Evolutionary conservation across 768 basidiomycete species (phyloP), one percentile per base, ranked within the genome.

Genomic region (Mycena sanguinolenta): DNA sequence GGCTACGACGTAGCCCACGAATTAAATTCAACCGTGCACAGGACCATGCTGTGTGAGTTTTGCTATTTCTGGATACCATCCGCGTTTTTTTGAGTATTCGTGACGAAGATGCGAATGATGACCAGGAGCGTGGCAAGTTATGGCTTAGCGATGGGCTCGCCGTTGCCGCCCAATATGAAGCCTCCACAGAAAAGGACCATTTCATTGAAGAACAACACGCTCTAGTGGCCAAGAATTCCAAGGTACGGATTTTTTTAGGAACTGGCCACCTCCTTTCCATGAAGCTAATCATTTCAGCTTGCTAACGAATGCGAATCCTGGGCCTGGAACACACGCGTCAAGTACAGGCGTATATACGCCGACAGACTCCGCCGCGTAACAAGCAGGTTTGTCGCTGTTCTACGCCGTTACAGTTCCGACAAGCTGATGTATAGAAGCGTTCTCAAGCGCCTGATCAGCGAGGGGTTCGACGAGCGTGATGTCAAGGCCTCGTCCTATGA

Each of bases 381-480:
- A 5, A n/a, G 10, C 8, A 64, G 63, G 63, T 64, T 13, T 19
- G 32, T 16, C 17, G 3, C n/a, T 13, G 17, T n/a, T 32, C 3
- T 12, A 1, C 3, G 5, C 14, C 30, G 3, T 9, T 50, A 9
- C 32, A 1, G 2, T 25, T 9, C 32, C n/a, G n/a, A n/a, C 17
- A 28, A 34, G 54, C 52, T 64, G 27, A 64, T 8, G 38, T 34
- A 16, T 13, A 19, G 10, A 42, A 64, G 63, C 9, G 39, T 28
- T 25, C 3, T 17, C 3, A 44, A 46, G 16, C 63, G 63, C 21
- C 34, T 64, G 4, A 19, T 54, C 3, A 2, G 28, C 10, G 63
- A 64, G 36, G 63, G 63, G 6, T 64, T 64, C 27, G 28, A 44
- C 28, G 27, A 57, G 21, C 10, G 25, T 13, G 63, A 64, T 23